Evolutionary conservation across 2,329 filamentous ascomycete species (phyloP).

Genomic region (Neofusicoccum cordaticola): DNA sequence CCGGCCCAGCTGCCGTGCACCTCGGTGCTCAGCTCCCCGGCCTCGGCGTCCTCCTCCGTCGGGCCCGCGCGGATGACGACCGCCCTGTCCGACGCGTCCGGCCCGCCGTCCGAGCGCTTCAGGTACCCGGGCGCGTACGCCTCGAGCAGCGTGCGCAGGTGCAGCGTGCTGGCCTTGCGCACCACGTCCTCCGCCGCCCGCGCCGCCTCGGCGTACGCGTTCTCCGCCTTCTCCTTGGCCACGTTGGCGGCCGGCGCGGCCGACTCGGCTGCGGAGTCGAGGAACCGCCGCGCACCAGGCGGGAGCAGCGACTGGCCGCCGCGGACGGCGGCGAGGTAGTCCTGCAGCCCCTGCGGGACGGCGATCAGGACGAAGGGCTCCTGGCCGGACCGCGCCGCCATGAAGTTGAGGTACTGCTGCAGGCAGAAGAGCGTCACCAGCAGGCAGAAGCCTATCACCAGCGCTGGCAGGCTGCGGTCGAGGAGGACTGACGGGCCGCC

Average conservation of each 20-base stretch:
- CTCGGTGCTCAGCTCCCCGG: slow-evolving; percentile 39
- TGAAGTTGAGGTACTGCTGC: slow-evolving; percentile 56
- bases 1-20: slow-evolving; percentile 34
- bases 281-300: slow-evolving; percentile 26
- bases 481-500: slow-evolving; percentile 35
- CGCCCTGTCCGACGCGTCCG: slow-evolving; percentile 25
- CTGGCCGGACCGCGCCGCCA: slow-evolving; percentile 55
- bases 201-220: not conserved
- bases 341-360: slow-evolving; percentile 52
- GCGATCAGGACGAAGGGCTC: slow-evolving; percentile 33
- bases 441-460: slow-evolving; percentile 61
- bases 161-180: not conserved
- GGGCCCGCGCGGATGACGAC: slow-evolving; percentile 37
- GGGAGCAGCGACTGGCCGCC: not conserved
- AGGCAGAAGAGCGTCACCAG: slow-evolving; percentile 63
- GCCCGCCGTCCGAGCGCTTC: not conserved
- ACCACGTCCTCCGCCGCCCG: not conserved
- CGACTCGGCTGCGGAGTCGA: not conserved
- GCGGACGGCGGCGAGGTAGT: slow-evolving; percentile 24
- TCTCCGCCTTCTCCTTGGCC: not conserved
- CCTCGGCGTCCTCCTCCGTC: slow-evolving; percentile 30
- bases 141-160: not conserved
- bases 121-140: not conserved
- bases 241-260: not conserved
- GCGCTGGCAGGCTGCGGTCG: slow-evolving; percentile 53